phyloP scores from a whole-genome alignment of 2,329 filamentous ascomycete genomes.

The Fusarium xylarioides region DNA sequence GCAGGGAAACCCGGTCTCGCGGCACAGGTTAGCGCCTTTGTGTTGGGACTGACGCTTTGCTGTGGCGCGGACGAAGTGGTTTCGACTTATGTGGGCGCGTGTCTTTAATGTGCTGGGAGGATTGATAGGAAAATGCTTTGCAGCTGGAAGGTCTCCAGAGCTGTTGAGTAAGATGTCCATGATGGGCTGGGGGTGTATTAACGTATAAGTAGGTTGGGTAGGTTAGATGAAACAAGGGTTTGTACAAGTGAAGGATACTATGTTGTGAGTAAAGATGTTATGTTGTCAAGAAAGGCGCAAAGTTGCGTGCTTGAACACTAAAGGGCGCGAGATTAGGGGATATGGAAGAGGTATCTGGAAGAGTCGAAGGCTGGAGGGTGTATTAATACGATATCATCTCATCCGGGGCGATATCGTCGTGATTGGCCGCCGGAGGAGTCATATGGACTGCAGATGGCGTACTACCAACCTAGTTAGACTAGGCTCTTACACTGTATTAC shows the following conservation, averaged over 20 bases:
- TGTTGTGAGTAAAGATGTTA: constrained; percentile 29
- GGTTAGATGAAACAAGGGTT: neutral
- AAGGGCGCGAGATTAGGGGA: constrained; percentile 35
- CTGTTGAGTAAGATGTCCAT: constrained; percentile 38
- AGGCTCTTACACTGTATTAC: neutral
- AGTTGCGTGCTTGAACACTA: constrained; percentile 38
- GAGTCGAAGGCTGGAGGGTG: constrained; percentile 16
- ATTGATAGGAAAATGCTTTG: constrained; percentile 31
- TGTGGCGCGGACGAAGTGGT: constrained; percentile 45
- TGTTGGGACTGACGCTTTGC: constrained; percentile 45
- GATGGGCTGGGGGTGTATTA: constrained; percentile 8
- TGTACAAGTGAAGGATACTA: constrained; percentile 14
- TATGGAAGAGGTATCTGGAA: constrained; percentile 36
- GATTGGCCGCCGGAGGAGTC: constrained; percentile 40
- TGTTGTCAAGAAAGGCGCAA: constrained; percentile 40
- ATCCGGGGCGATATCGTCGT: constrained; percentile 26
- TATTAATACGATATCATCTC: constrained; percentile 40
- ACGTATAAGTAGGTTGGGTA: constrained; percentile 4
- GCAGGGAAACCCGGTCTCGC: constrained; percentile 36
- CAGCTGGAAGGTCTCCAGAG: constrained; percentile 34
- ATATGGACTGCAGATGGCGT: constrained; percentile 38
- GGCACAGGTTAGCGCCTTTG: constrained; percentile 30
- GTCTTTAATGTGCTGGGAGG: constrained; percentile 13
- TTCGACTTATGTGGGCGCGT: constrained; percentile 36
- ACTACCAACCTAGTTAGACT: constrained; percentile 5